A percentile compares a stretch with the other conserved stretches of the same genome.
Evolutionary conservation across 73 alveolate genomes (phyloP).

Genomic region (Paramecium sexaurelia): DNA sequence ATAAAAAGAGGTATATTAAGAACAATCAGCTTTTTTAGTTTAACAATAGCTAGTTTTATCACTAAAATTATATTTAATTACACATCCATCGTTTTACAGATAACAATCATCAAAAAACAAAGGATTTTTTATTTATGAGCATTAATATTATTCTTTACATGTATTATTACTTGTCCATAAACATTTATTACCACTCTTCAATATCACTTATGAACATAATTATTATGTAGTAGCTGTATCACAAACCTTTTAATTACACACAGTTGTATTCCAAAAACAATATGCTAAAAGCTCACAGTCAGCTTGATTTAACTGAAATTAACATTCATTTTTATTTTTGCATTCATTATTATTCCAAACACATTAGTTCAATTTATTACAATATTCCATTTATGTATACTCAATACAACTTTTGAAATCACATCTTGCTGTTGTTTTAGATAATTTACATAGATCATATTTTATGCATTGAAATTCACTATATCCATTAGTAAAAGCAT

Average conservation of each 20-base stretch:
- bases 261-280: neutral
- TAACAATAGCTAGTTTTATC: neutral
- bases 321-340: neutral
- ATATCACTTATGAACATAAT: neutral
- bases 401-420: neutral
- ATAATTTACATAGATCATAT: neutral
- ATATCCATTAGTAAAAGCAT: neutral
- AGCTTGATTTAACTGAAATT: neutral
- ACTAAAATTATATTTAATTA: neutral
- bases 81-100: neutral
- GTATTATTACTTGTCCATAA: neutral
- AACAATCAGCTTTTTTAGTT: neutral
- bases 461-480: neutral
- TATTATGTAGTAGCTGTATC: neutral
- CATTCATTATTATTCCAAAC: neutral
- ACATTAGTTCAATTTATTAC: neutral
- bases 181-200: neutral
- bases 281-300: neutral
- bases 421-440: neutral
- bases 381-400: slow-evolving; percentile 1
- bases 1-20: neutral
- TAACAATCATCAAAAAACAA: neutral
- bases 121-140: neutral
- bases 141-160: neutral
- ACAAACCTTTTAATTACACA: neutral